Evolutionary conservation across 108 stramenopile genomes (phyloP).

Genomic region (Schizochytrium sp.): DNA sequence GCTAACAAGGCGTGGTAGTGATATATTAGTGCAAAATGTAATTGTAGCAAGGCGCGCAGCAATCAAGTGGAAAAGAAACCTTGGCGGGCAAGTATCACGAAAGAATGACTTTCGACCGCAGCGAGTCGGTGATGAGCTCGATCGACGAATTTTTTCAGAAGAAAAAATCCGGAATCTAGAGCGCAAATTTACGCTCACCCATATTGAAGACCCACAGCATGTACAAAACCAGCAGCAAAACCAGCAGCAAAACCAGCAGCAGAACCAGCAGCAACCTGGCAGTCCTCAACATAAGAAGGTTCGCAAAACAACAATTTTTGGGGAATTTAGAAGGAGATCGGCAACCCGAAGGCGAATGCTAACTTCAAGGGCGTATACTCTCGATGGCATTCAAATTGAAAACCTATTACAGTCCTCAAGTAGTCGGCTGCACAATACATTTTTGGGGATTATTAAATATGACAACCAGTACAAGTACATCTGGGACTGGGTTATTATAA

Average conservation of each 20-base stretch:
- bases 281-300: no score
- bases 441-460: constrained; percentile 2
- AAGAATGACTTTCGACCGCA: neutral
- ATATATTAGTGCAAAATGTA: no score
- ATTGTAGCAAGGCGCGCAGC: no score
- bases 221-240: neutral
- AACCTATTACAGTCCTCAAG: neutral
- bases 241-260: neutral
- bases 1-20: no score
- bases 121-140: neutral
- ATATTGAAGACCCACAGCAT: neutral
- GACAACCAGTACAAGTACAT: constrained; percentile 43
- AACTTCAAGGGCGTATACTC: neutral
- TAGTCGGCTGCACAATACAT: neutral
- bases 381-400: neutral
- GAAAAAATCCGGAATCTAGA: neutral
- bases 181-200: neutral
- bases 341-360: neutral
- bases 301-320: no score
- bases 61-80: no score
- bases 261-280: neutral
- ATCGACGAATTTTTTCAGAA: neutral
- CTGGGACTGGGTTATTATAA: constrained; percentile 30
- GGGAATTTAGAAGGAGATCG: neutral
- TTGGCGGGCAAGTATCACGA: no score